Conservation (phyloP, 2,329 filamentous ascomycete species). For the Diaporthe sp. region DNA sequence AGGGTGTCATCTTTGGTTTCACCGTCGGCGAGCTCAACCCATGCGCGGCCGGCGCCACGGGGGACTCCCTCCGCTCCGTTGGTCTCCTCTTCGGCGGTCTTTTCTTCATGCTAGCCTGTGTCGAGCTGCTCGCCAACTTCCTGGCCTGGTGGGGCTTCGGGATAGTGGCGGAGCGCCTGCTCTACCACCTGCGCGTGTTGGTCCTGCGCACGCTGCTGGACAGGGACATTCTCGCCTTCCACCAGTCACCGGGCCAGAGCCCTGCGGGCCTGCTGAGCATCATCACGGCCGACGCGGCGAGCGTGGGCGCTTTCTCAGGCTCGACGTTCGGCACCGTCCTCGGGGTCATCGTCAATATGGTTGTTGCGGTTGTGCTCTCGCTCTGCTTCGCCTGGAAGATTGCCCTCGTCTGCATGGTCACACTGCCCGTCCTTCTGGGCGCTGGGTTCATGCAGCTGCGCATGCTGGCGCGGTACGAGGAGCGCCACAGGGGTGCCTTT, state of each 20-base stretch:
- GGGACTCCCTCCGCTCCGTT: neutral
- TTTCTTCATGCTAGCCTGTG: slow-evolving; percentile 5
- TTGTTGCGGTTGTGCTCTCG: neutral
- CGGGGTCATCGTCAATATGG: neutral
- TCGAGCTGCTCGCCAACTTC: slow-evolving; percentile 6
- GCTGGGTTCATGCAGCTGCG: slow-evolving; percentile 5
- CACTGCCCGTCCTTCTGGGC: neutral
- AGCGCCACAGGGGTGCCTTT: neutral
- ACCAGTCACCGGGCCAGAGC: neutral
- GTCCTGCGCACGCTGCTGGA: neutral
- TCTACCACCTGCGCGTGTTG: neutral
- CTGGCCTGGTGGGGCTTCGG: neutral
- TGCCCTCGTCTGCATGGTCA: neutral
- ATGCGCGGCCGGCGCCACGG: neutral
- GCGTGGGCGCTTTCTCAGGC: neutral
- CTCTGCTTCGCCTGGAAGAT: slow-evolving; percentile 13
- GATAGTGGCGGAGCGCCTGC: neutral
- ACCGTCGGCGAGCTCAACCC: slow-evolving; percentile 3
- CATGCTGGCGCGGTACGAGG: slow-evolving; percentile 1
- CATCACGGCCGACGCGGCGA: neutral
- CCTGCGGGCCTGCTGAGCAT: neutral
- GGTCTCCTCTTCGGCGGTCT: neutral
- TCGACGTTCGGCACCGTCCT: neutral
- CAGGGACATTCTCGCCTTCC: slow-evolving; percentile 1
- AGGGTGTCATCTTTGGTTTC: neutral